Evolutionary conservation across 108 stramenopile species (phyloP).

Genomic region (Licmophora abbreviata): DNA sequence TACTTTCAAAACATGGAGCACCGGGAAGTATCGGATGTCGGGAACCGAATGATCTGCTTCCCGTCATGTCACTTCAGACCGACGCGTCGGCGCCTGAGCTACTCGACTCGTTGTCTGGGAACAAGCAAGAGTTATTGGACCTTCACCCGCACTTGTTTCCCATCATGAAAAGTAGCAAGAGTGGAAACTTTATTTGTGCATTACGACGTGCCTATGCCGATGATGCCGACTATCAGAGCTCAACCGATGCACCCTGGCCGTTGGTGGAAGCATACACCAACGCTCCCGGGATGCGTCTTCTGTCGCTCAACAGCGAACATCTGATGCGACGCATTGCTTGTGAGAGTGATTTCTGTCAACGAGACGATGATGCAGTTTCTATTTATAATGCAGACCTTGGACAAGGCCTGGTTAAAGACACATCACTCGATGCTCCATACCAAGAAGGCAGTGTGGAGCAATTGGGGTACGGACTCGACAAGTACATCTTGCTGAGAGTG

Average conservation of each 20-base stretch:
- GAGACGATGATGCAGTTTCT: slow-evolving; percentile 28
- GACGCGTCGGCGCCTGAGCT: slow-evolving; percentile 17
- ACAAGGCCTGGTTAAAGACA: slow-evolving; percentile 24
- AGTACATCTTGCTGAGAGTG: slow-evolving; percentile 64
- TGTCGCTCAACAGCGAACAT: slow-evolving; percentile 69
- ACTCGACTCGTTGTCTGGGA: slow-evolving; percentile 9
- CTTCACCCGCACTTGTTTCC: slow-evolving; percentile 69
- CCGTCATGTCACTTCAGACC: slow-evolving; percentile 23
- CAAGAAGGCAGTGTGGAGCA: slow-evolving; percentile 50
- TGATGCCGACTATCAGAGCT: slow-evolving; percentile 40
- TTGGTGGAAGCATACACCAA: slow-evolving; percentile 59
- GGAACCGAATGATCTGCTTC: slow-evolving; percentile 40
- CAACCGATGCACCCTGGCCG: slow-evolving; percentile 58
- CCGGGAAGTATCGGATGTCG: slow-evolving; percentile 61
- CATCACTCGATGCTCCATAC: slow-evolving; percentile 48
- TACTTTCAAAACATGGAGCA: slow-evolving; percentile 61
- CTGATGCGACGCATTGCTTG: slow-evolving; percentile 74
- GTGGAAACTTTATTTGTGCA: slow-evolving; percentile 65
- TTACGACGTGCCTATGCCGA: slow-evolving; percentile 60
- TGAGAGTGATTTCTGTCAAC: slow-evolving; percentile 47
- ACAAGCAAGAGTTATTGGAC: slow-evolving; percentile 29
- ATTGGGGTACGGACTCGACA: slow-evolving; percentile 77
- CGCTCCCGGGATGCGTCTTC: slow-evolving; percentile 53
- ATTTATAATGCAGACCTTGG: slow-evolving; percentile 66
- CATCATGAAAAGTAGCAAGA: slow-evolving; percentile 40